Conservation (phyloP, 2,329 filamentous ascomycete genomes). For the Ophiostoma angusticollis region DNA sequence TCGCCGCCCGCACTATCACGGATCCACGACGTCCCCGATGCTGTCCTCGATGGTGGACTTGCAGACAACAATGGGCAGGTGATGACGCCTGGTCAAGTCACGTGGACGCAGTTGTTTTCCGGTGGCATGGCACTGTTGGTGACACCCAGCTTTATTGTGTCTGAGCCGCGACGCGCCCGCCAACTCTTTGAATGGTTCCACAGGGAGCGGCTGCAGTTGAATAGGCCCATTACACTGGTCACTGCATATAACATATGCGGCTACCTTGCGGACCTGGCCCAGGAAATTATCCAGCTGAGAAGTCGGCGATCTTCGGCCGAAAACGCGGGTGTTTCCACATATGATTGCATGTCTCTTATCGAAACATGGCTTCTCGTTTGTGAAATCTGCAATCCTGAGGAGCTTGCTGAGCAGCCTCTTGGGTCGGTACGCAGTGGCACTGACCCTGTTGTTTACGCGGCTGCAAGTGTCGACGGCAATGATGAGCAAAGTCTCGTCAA, state of each 20-base stretch:
- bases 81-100: constrained; percentile 24
- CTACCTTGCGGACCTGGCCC: constrained; percentile 24
- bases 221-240: constrained; percentile 20
- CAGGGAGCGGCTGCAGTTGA: constrained; percentile 11
- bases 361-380: constrained; percentile 11
- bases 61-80: too few relatives aligned
- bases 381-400: constrained; percentile 19
- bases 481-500: constrained; percentile 51
- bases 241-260: constrained; percentile 23
- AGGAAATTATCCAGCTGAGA: constrained; percentile 21
- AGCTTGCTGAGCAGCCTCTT: constrained; percentile 7
- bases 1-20: constrained; percentile 21
- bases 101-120: constrained; percentile 30
- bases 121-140: constrained; percentile 31
- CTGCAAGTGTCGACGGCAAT: constrained; percentile 36
- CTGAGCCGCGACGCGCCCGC: constrained; percentile 28
- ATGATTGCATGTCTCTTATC: constrained; percentile 17
- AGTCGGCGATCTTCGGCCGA: too few relatives aligned
- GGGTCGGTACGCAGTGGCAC: too few relatives aligned
- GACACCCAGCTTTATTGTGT: constrained; percentile 36
- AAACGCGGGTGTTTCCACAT: too few relatives aligned
- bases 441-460: constrained; percentile 31
- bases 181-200: constrained; percentile 28
- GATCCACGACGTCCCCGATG: too few relatives aligned
- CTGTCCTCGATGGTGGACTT: too few relatives aligned